Conservation (phyloP, 495 filamentous ascomycete genomes). For the Hypoxylon cercidicola region DNA sequence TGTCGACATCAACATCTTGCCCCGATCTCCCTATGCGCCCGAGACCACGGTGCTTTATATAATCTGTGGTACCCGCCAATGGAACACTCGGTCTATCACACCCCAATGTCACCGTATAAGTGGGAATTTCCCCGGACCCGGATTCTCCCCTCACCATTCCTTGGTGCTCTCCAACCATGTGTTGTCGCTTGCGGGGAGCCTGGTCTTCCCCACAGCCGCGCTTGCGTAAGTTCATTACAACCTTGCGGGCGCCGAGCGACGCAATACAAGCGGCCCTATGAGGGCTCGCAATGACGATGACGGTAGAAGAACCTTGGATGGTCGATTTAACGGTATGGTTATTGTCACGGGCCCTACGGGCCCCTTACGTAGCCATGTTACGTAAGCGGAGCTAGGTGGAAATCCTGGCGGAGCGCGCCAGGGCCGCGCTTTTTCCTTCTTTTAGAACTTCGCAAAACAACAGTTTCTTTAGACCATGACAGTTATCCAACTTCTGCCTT, state of each 20-base stretch:
- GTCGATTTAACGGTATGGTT: too few relatives aligned
- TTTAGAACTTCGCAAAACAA: too few relatives aligned
- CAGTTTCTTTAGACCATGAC: too few relatives aligned
- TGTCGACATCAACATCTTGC: constrained; percentile 1
- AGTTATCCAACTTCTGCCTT: too few relatives aligned
- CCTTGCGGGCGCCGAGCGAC: constrained; percentile 8
- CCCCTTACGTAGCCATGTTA: too few relatives aligned
- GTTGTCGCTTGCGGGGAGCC: constrained; percentile 29
- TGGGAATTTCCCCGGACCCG: constrained; percentile 6
- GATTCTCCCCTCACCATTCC: constrained; percentile 17
- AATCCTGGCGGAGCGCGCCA: too few relatives aligned
- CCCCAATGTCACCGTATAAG: constrained; percentile 1
- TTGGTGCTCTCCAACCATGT: constrained; percentile 12
- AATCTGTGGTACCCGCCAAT: constrained; percentile 10
- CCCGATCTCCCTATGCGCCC: not conserved
- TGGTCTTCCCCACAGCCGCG: constrained; percentile 16
- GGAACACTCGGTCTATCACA: constrained; percentile 3
- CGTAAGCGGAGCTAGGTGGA: too few relatives aligned
- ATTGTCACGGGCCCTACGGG: too few relatives aligned
- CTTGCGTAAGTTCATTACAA: constrained; percentile 12
- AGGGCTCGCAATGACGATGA: not conserved
- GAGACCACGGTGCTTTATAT: constrained; percentile 11
- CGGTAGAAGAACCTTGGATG: too few relatives aligned
- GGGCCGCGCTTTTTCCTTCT: too few relatives aligned
- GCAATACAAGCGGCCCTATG: constrained; percentile 37